Percentiles rank a stretch among this genome's conserved stretches.
phyloP scores from a whole-genome alignment of 305 asterid genomes.

The Solanum hybrid region DNA sequence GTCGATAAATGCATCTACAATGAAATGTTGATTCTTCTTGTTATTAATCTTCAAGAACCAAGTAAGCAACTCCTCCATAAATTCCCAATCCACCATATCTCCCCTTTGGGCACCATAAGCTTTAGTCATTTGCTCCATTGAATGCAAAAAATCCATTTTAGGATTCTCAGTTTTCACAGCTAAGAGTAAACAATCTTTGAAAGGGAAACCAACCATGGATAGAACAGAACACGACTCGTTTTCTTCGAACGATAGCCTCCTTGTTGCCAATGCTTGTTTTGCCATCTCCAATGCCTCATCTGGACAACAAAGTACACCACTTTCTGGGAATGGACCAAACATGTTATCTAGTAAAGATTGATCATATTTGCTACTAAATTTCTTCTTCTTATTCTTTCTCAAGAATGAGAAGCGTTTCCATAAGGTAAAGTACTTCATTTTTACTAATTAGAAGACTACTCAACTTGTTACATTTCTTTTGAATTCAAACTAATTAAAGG shows the following conservation, averaged over 20 bases:
- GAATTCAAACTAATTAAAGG: background rate
- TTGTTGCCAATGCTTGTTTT: conserved; percentile 3
- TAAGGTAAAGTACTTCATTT: background rate
- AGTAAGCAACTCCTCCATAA: conserved; percentile 5
- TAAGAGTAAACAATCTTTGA: conserved; percentile 4
- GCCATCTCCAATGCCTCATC: conserved; percentile 1
- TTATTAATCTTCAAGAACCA: conserved; percentile 11
- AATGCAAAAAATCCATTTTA: background rate
- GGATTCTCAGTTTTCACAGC: conserved; percentile 9
- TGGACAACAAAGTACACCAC: background rate
- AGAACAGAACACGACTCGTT: conserved; percentile 8
- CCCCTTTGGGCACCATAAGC: background rate
- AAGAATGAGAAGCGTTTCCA: background rate
- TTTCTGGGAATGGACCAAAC: background rate
- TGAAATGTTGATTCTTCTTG: background rate
- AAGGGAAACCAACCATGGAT: conserved; percentile 4
- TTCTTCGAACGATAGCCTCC: conserved; percentile 5
- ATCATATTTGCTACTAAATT: background rate
- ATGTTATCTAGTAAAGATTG: background rate
- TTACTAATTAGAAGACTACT: background rate
- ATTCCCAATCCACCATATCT: conserved; percentile 6
- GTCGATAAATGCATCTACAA: conserved; percentile 7
- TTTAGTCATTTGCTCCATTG: conserved; percentile 7
- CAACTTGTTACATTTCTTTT: background rate
- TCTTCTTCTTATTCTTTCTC: background rate